Conservation (phyloP, 352 stramenopile genomes). For the Peronospora destructor region DNA sequence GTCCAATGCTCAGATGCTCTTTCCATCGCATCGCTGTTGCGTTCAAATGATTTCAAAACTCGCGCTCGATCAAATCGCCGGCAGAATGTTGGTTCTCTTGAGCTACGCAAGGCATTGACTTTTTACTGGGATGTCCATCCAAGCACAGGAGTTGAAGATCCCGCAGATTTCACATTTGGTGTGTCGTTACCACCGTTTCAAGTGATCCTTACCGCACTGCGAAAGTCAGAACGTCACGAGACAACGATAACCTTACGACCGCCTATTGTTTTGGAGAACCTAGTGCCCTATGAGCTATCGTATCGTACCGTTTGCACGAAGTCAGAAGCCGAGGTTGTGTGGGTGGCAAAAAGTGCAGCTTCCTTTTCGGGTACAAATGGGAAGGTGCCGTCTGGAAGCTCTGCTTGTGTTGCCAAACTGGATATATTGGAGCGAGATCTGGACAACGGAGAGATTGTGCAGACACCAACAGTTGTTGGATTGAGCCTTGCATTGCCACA, state of each 20-base stretch:
- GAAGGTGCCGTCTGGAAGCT: conserved; percentile 48
- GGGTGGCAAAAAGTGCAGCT: conserved; percentile 55
- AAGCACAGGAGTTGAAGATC: conserved; percentile 11
- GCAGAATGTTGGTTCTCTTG: conserved; percentile 49
- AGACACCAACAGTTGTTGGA: conserved; percentile 59
- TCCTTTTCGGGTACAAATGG: conserved; percentile 59
- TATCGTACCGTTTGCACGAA: conserved; percentile 78
- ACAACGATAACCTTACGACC: conserved; percentile 61
- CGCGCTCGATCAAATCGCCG: conserved; percentile 22
- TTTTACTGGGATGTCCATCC: conserved; percentile 74
- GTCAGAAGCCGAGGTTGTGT: conserved; percentile 53
- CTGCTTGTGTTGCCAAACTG: conserved; percentile 53
- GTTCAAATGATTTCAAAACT: conserved; percentile 28
- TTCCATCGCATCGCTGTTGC: conserved; percentile 54
- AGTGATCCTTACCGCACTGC: conserved; percentile 58
- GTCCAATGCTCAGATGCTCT: conserved; percentile 52
- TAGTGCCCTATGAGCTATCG: conserved; percentile 62
- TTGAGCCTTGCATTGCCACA: conserved; percentile 64
- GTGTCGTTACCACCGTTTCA: conserved; percentile 63
- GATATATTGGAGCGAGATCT: conserved; percentile 56
- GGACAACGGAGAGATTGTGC: conserved; percentile 23
- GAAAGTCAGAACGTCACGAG: conserved; percentile 74
- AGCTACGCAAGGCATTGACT: conserved; percentile 57
- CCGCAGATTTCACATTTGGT: conserved; percentile 26
- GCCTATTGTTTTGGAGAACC: conserved; percentile 68